A percentile compares a stretch with the other conserved stretches of the same genome.
These are phyloP conservation scores for Lactifluus subvellereus DNA, from an alignment of 768 basidiomycete genomes.

Conservation along the genomic window DNA sequence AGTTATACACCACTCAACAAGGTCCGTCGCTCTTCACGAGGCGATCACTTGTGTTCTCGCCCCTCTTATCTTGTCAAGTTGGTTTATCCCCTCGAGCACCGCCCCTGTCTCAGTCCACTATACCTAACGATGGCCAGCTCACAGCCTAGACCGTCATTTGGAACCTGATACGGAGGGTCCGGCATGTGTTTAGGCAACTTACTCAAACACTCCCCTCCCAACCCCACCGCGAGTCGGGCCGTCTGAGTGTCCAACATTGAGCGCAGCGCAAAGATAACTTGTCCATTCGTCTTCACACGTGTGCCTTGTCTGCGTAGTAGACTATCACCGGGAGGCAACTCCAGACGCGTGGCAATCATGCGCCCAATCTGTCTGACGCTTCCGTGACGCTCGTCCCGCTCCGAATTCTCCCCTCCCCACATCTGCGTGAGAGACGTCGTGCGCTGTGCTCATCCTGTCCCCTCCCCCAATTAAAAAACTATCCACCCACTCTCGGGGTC, in stretches of 20 bases:
- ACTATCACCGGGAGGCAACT: not conserved
- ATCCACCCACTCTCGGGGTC: slow-evolving; percentile 5
- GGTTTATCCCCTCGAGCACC: not conserved
- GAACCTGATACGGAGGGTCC: not conserved
- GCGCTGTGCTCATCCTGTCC: slow-evolving; percentile 19
- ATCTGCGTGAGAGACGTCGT: not conserved
- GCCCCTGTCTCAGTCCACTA: not conserved
- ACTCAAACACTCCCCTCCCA: not conserved
- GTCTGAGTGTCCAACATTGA: slow-evolving; percentile 1
- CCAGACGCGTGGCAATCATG: slow-evolving; percentile 14
- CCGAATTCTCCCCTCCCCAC: not conserved
- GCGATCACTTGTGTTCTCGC: not conserved
- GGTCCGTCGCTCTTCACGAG: not conserved
- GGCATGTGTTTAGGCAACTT: not conserved
- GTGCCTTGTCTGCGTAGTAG: not conserved
- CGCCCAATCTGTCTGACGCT: slow-evolving; percentile 7
- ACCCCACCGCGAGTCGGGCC: not conserved
- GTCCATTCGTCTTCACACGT: slow-evolving; percentile 2
- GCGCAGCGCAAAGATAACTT: not conserved
- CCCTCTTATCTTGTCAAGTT: not conserved
- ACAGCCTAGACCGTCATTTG: not conserved
- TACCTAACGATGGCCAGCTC: not conserved
- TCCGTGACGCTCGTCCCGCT: not conserved
- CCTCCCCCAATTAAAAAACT: not conserved
- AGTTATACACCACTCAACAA: not conserved